Base-by-base conservation (phyloP, 352 stramenopile species). In the Phytophthora podocarpi region DNA sequence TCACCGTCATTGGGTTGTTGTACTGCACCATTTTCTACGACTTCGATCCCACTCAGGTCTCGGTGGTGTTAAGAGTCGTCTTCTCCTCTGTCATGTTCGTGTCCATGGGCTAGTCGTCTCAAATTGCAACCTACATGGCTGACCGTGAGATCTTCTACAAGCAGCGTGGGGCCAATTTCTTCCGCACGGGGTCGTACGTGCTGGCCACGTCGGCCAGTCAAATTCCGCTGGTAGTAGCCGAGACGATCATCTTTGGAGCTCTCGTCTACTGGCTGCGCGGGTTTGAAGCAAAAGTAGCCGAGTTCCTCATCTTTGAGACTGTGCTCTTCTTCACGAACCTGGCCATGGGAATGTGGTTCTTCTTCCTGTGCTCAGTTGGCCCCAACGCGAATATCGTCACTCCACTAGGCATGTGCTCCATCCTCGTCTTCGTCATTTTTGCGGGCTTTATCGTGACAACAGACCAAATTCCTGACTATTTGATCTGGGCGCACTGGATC, bases 141-240 rank as follows among this genome's bases (percentile, higher is more conserved):
- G 59, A 58, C 24, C 72, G 70, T 13, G 63, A 57, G 12, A 59
- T 86, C n/a, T 96, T 89, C 67, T 93, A 94, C 77, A 93, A 92
- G 48, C 87, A 96, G 28, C 65, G 72, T 8, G 74, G 30, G n/a
- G n/a, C n/a, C n/a, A n/a, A n/a, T n/a, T n/a, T n/a, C n/a, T n/a
- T n/a, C n/a, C n/a, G n/a, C n/a, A n/a, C n/a, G n/a, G n/a, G n/a
- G n/a, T n/a, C n/a, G n/a, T n/a, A n/a, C n/a, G n/a, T n/a, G n/a
- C n/a, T n/a, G n/a, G n/a, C n/a, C n/a, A n/a, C n/a, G n/a, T n/a
- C n/a, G n/a, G n/a, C n/a, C n/a, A n/a, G n/a, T 16, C 59, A 76
- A 36, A 48, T 79, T 16, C 53, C 73, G 36, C 43, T 81, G 41
- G 31, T 43, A 61, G 4, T 74, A 0, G 57, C 75, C 28, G 80